These are phyloP conservation scores for Aethionema arabicum DNA, from an alignment of 345 rosid species.

Conservation along the genomic window DNA sequence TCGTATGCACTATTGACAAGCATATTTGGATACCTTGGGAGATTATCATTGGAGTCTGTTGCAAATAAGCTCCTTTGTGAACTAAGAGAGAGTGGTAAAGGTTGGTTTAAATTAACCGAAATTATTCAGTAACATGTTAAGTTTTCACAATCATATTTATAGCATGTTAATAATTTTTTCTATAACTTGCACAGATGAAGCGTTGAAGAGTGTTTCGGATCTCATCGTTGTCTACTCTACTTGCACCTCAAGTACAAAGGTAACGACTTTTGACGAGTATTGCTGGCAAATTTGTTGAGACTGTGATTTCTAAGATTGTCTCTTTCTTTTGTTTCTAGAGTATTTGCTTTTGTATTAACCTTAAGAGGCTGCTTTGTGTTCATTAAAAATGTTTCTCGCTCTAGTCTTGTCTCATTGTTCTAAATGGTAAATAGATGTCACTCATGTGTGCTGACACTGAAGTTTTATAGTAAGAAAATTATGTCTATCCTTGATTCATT, in stretches of 20 bases:
- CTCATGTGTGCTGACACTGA: too few species aligned
- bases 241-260: constrained; percentile 60
- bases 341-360: neutral
- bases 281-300: constrained; percentile 45
- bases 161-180: constrained; percentile 4
- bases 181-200: constrained; percentile 45
- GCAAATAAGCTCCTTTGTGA: constrained; percentile 54
- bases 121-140: constrained; percentile 13
- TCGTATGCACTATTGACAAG: constrained; percentile 38
- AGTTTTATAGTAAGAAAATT: too few species aligned
- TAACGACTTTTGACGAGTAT: constrained; percentile 59
- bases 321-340: neutral
- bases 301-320: constrained; percentile 5
- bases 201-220: constrained; percentile 46
- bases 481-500: too few species aligned
- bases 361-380: neutral
- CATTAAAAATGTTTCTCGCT: neutral
- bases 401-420: too few species aligned
- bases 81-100: constrained; percentile 52
- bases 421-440: too few species aligned
- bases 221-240: constrained; percentile 58
- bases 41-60: constrained; percentile 50
- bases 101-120: neutral
- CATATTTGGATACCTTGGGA: constrained; percentile 67
- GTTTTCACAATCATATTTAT: neutral